Evolutionary conservation across 106 monocot genomes (phyloP), one percentile per base, ranked within the genome.

Genomic region (Dendrobium officinale): DNA sequence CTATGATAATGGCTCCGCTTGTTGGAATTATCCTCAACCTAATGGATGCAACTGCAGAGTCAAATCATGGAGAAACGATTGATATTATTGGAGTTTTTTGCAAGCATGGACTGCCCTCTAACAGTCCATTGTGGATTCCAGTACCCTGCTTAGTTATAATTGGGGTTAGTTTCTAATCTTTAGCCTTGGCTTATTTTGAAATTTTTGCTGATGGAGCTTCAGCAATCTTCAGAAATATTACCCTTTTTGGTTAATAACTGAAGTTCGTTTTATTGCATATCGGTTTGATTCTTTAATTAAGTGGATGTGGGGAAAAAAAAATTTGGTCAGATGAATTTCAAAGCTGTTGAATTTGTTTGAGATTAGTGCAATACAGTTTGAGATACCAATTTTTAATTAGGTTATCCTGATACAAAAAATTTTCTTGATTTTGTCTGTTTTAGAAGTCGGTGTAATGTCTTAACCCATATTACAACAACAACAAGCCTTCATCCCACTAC

Each of bases 1-100:
- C 89, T 40, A 85, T 92, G 88, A 93, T 99, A 67, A 80, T 99
- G 48, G 92, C 95, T 41, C 98, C 98, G 42, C 89, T 99, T 80
- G 91, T 95, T 73, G 95, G 98, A 47, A 99, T 99, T 40, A 92
- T 99, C 61, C 82, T 95, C 73, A 95, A 92, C 67, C 85, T 99
- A 37, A 86, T 93, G 79, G 92, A 92, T 77, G 82, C 89, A 67
- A 84, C 78, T 47, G 45, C 79, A 6, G 78, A 82, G 51, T 74
- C 88, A 9, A 73, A 67, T 44, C 56, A 78, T 43, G 80, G 73
- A 37, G 80, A 86, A 42, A 84, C 85, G 72, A 91, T 91, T 86
- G 93, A 92, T 86, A 81, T 95, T 56, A 77, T 94, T 59, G 79
- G 77, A 24, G 77, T 95, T 31, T 27, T 95, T 99, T 84, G 88